Evolutionary conservation across 1,284 basidiomycete species (phyloP).

Genomic region (Malassezia brasiliensis): DNA sequence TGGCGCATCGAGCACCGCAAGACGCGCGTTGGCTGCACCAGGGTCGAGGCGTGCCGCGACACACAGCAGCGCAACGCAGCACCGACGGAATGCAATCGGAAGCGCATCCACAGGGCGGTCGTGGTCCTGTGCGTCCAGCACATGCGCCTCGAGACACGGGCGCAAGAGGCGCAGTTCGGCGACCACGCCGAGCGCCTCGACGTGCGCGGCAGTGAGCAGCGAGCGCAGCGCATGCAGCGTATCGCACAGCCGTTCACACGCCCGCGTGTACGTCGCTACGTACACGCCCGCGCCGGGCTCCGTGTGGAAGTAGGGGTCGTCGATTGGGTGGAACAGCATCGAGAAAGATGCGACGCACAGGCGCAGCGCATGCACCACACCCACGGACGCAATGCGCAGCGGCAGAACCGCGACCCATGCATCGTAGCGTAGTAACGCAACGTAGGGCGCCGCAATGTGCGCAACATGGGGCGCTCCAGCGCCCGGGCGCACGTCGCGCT

Average conservation of each 20-base stretch:
- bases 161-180: not conserved
- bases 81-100: not conserved
- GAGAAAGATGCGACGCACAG: not conserved
- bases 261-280: not conserved
- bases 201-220: not conserved
- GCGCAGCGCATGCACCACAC: not conserved
- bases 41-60: not conserved
- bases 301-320: not conserved
- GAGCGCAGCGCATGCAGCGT: not conserved
- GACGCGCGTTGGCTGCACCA: not conserved
- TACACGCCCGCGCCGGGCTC: not conserved
- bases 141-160: not conserved
- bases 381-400: not conserved
- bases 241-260: not conserved
- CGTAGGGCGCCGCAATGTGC: constrained; percentile 1
- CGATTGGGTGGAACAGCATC: not conserved
- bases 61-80: constrained; percentile 3
- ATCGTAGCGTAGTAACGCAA: constrained; percentile 2
- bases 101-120: not conserved
- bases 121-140: not conserved
- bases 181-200: not conserved
- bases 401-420: not conserved
- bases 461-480: not conserved
- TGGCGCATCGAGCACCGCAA: not conserved
- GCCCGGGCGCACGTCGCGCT: not conserved